phyloP scores from a whole-genome alignment of 805 yeast species.

The Candida chilensis region DNA sequence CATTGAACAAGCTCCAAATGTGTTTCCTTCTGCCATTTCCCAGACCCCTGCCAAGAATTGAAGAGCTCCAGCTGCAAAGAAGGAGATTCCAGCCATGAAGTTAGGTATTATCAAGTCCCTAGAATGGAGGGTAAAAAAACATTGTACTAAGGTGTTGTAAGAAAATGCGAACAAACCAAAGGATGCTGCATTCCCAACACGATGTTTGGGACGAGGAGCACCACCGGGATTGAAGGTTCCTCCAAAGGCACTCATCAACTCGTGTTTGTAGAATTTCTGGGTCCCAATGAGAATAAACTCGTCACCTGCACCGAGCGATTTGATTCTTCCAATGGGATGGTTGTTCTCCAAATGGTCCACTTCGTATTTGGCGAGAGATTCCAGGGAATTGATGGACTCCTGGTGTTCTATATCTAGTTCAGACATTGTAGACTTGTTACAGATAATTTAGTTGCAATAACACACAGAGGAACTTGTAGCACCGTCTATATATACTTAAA shows the following conservation, averaged over 20 bases:
- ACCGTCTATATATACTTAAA: too few species aligned
- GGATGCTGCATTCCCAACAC: constrained; percentile 60
- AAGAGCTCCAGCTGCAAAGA: constrained; percentile 54
- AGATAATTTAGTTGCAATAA: too few species aligned
- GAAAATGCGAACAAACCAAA: constrained; percentile 57
- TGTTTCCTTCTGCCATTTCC: constrained; percentile 56
- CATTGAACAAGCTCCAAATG: constrained; percentile 61
- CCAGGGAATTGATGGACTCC: too few species aligned
- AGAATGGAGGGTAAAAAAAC: constrained; percentile 46
- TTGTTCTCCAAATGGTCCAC: too few species aligned
- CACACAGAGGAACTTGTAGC: too few species aligned
- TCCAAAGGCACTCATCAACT: constrained; percentile 26
- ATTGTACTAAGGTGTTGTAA: constrained; percentile 50
- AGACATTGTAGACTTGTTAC: too few species aligned
- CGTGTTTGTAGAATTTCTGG: constrained; percentile 18
- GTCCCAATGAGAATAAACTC: constrained; percentile 22
- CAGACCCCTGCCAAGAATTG: constrained; percentile 59
- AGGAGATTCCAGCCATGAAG: constrained; percentile 46
- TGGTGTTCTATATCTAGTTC: too few species aligned
- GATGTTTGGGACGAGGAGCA: constrained; percentile 28
- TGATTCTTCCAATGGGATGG: too few species aligned
- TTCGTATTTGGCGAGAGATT: too few species aligned
- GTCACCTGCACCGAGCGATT: too few species aligned
- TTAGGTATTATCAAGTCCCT: constrained; percentile 42
- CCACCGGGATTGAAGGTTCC: constrained; percentile 24